Base-by-base conservation (phyloP, 345 rosid genomes). In the Gynandropsis gynandra region DNA sequence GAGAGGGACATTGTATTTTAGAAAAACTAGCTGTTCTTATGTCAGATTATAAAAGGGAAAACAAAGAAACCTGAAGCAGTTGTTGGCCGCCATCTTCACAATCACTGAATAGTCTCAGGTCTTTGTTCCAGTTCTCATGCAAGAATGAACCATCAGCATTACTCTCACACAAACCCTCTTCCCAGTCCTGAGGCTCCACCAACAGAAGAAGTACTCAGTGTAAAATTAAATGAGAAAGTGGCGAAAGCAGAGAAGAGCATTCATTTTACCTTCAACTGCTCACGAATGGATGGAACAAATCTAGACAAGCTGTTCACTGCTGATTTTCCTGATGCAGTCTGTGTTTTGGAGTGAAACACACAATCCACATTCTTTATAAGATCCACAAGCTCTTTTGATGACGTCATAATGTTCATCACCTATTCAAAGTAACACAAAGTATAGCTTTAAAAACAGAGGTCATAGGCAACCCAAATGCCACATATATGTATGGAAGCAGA, bases 121-220 rank as follows among this genome's bases (percentile, higher is more conserved):
- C 95, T 58, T 75, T 89, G 78, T 89, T 83, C 97, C 94, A 83
- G 48, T 89, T 81, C 54, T 81, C 95, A 68, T 74, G 94, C 73
- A 89, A 63, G 79, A 76, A 86, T 45, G 94, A 83, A 21, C 97
- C 97, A 78, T 89, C 90, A 4, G 80, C 86, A 53, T 81, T 88
- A 59, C 72, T 89, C 70, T 86, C 97, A 39, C 78, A 72, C 37
- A 89, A 73, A 47, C 97, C 95, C 74, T 81, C 80, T 73, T 89
- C 96, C 97, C 97, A 89, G 59, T 89, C 97, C 97, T 89, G 17
- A 49, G 24, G 20, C 52, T 40, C 27, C 32, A 55, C n/a, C n/a
- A n/a, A n/a, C n/a, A n/a, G n/a, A n/a, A n/a, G n/a, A n/a, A n/a
- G n/a, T 50, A 58, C 57, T 54, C n/a, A 68, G 27, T 56, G 34